Conservation (phyloP, 371 early-diverging fungal species). For the Basidiobolus meristosporus region DNA sequence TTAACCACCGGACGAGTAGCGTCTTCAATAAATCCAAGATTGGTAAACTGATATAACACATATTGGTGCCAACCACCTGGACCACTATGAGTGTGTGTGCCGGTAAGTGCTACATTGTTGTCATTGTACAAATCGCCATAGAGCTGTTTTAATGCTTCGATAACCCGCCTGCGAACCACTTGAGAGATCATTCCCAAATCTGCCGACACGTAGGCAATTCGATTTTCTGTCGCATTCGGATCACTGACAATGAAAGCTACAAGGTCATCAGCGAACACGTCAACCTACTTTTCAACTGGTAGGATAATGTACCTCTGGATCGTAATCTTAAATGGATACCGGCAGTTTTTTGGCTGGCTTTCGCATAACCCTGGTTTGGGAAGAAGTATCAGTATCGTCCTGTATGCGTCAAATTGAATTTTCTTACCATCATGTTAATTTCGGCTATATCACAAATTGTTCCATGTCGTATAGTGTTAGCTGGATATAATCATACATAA, state of each 20-base stretch:
- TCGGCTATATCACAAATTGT: too few species aligned
- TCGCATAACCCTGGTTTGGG: too few species aligned
- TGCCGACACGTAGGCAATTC: conserved; percentile 27
- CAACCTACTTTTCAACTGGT: too few species aligned
- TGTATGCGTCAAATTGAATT: too few species aligned
- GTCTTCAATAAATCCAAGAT: conserved; percentile 19
- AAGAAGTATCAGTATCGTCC: too few species aligned
- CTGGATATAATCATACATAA: too few species aligned
- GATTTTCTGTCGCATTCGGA: conserved; percentile 6
- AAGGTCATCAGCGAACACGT: too few species aligned
- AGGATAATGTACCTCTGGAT: too few species aligned
- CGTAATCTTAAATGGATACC: too few species aligned
- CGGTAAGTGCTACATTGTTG: conserved; percentile 35
- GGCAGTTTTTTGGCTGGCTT: too few species aligned
- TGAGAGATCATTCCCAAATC: conserved; percentile 23
- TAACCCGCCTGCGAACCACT: conserved; percentile 13
- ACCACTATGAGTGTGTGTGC: conserved; percentile 39
- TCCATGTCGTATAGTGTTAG: too few species aligned
- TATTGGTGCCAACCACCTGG: conserved; percentile 23
- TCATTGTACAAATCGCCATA: conserved; percentile 10
- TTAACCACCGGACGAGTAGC: conserved; percentile 22
- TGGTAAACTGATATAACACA: conserved; percentile 5
- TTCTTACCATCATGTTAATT: too few species aligned
- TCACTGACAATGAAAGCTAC: conserved; percentile 23
- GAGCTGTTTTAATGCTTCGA: conserved; percentile 8